Conservation (phyloP, 78 protist species). For the Kipferlia bialata region DNA sequence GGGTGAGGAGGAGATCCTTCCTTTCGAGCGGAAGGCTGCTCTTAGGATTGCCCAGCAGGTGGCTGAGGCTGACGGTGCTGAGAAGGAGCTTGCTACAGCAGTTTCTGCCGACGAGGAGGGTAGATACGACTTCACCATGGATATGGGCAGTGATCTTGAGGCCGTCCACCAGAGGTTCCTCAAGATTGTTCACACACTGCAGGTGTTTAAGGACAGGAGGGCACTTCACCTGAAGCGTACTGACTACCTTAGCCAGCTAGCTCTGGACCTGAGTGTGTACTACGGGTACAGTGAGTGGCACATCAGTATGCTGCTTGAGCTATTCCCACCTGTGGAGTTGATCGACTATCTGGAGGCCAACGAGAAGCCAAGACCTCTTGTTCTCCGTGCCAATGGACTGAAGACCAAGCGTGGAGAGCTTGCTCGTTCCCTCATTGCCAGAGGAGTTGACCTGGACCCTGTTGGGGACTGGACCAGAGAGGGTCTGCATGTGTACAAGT, state of each 20-base stretch:
- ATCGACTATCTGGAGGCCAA: slow-evolving; percentile 72
- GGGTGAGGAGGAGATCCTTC: too few relatives aligned
- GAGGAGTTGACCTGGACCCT: slow-evolving; percentile 72
- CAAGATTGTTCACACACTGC: slow-evolving; percentile 8
- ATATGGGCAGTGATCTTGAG: not conserved
- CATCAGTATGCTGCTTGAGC: slow-evolving; percentile 44
- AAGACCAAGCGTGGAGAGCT: slow-evolving; percentile 68
- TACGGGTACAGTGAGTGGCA: slow-evolving; percentile 63
- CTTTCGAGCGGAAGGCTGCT: too few relatives aligned
- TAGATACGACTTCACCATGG: not conserved
- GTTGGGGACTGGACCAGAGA: slow-evolving; percentile 58
- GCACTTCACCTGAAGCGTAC: slow-evolving; percentile 33
- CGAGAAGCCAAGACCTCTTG: slow-evolving; percentile 83
- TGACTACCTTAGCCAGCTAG: slow-evolving; percentile 54
- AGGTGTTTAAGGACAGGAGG: slow-evolving; percentile 29
- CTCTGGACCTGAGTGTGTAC: slow-evolving; percentile 48
- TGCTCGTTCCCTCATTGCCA: slow-evolving; percentile 33
- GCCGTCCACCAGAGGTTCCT: not conserved
- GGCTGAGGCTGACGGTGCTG: not conserved
- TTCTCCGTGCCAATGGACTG: slow-evolving; percentile 88
- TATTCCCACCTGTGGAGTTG: slow-evolving; percentile 60
- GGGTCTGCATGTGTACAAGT: slow-evolving; percentile 80
- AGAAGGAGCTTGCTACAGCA: not conserved
- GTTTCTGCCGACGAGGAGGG: not conserved
- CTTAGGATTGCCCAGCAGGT: too few relatives aligned